These are phyloP conservation scores for Rhizopus microsporus DNA, from an alignment of 371 early-diverging fungal species.

Conservation along the genomic window DNA sequence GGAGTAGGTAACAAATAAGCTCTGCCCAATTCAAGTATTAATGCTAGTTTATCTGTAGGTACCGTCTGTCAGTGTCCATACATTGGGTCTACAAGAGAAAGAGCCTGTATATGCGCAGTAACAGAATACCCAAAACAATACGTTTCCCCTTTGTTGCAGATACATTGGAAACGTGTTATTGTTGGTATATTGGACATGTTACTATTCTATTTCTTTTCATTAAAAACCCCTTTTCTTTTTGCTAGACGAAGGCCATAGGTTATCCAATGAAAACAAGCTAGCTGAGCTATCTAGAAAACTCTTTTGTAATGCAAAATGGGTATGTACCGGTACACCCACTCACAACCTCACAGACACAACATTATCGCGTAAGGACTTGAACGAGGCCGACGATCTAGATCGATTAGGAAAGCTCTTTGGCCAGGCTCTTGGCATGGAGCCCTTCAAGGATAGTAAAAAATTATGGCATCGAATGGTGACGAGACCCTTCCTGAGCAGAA, in stretches of 20 bases:
- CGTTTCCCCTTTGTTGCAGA: slow-evolving; percentile 65
- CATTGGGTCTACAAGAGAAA: slow-evolving; percentile 27
- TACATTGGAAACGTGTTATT: slow-evolving; percentile 77
- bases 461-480: slow-evolving; percentile 41
- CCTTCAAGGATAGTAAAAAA: slow-evolving; percentile 47
- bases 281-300: slow-evolving; percentile 57
- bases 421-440: slow-evolving; percentile 50
- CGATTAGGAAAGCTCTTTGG: slow-evolving; percentile 54
- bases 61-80: slow-evolving; percentile 40
- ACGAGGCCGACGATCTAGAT: slow-evolving; percentile 22
- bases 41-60: background rate
- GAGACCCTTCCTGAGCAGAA: slow-evolving; percentile 42
- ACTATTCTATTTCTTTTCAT: background rate
- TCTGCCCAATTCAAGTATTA: background rate
- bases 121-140: slow-evolving; percentile 17
- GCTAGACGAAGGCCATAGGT: slow-evolving; percentile 39
- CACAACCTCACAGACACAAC: slow-evolving; percentile 56
- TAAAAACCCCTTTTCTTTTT: background rate
- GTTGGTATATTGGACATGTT: slow-evolving; percentile 51
- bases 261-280: slow-evolving; percentile 30
- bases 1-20: slow-evolving; percentile 14
- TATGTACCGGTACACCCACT: slow-evolving; percentile 74
- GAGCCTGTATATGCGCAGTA: slow-evolving; percentile 28
- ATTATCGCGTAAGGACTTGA: slow-evolving; percentile 10
- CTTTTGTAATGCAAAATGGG: slow-evolving; percentile 70